Conservation (phyloP, 768 basidiomycete species). For the Chalciporus piperatus region DNA sequence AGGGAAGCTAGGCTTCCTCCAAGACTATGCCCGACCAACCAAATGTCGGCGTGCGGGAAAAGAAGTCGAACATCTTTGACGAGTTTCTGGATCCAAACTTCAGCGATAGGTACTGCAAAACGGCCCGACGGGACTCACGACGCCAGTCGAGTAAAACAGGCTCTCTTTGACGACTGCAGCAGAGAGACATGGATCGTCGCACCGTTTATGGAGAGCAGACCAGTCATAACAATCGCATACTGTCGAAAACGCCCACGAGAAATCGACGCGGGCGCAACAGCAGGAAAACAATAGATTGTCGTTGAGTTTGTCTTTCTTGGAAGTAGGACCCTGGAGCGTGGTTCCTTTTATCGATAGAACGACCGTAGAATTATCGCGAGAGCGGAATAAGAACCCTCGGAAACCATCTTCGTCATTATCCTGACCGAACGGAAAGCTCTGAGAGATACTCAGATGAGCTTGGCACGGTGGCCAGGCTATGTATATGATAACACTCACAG, state of each 20-base stretch:
- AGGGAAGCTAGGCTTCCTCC: constrained; percentile 65
- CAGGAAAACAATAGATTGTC: constrained; percentile 89
- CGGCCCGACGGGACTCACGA: constrained; percentile 47
- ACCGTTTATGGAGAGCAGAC: constrained; percentile 55
- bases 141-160: constrained; percentile 88
- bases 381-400: constrained; percentile 85
- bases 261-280: constrained; percentile 88
- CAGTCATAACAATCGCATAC: constrained; percentile 82
- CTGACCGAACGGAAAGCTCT: constrained; percentile 85
- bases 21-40: constrained; percentile 62
- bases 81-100: constrained; percentile 39
- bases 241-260: constrained; percentile 80
- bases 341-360: constrained; percentile 92
- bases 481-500: constrained; percentile 30
- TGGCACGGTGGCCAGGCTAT: constrained; percentile 1
- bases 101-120: constrained; percentile 3
- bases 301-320: constrained; percentile 90
- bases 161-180: constrained; percentile 83
- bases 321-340: constrained; percentile 79
- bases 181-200: constrained; percentile 79
- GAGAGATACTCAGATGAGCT: constrained; percentile 2
- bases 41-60: constrained; percentile 59
- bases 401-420: constrained; percentile 69
- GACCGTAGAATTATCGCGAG: constrained; percentile 75
- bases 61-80: constrained; percentile 53